Conservation (phyloP, 2,329 filamentous ascomycete genomes). For the Aspergillus ustus region DNA sequence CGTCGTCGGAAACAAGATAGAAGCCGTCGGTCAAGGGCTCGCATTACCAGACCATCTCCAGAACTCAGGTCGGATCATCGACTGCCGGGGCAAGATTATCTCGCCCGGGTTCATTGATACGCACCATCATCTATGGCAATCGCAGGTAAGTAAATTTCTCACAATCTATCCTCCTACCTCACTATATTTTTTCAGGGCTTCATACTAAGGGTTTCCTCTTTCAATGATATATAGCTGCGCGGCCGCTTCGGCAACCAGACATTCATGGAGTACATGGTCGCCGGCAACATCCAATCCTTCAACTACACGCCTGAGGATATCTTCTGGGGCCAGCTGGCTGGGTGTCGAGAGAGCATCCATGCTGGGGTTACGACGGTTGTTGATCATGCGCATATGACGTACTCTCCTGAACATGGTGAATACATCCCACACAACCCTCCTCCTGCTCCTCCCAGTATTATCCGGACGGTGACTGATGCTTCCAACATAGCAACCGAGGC, state of each 20-base stretch:
- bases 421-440: neutral
- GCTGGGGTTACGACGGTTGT: conserved; percentile 34
- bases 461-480: neutral
- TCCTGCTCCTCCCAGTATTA: too few species aligned
- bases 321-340: conserved; percentile 48
- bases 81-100: conserved; percentile 43
- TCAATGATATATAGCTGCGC: conserved; percentile 22
- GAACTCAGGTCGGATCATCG: conserved; percentile 37
- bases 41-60: conserved; percentile 2
- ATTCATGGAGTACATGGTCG: conserved; percentile 46
- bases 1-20: conserved; percentile 28
- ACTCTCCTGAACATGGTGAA: conserved; percentile 31
- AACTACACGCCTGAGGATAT: conserved; percentile 47
- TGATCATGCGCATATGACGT: conserved; percentile 38
- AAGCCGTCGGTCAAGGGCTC: conserved; percentile 24
- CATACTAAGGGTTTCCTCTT: too few species aligned
- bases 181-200: too few species aligned
- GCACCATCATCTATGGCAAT: conserved; percentile 53
- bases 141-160: conserved; percentile 29
- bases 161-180: neutral
- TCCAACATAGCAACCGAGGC: conserved; percentile 22
- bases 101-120: conserved; percentile 43
- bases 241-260: conserved; percentile 45
- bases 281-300: conserved; percentile 24
- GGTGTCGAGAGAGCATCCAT: conserved; percentile 29